These are phyloP conservation scores for Pseudocercospora musae DNA, from an alignment of 2,329 filamentous ascomycete species.

Conservation along the genomic window DNA sequence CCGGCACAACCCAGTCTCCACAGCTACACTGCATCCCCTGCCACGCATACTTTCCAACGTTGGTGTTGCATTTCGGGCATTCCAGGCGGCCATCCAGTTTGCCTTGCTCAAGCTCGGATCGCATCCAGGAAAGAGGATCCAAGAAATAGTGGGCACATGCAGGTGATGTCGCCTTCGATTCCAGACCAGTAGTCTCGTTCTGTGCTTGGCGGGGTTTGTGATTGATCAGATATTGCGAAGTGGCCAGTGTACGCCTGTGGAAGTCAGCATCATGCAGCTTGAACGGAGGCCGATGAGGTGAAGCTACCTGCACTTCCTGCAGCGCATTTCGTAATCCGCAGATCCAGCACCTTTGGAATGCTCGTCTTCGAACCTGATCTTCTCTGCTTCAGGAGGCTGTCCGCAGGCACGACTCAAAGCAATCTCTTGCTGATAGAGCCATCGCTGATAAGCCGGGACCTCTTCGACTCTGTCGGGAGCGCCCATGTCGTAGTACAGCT, in stretches of 20 bases:
- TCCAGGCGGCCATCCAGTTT: conserved; percentile 78
- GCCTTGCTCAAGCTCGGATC: conserved; percentile 74
- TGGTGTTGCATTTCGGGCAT: conserved; percentile 81
- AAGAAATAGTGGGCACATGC: conserved; percentile 84
- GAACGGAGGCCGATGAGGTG: background rate
- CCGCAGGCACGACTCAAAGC: conserved; percentile 68
- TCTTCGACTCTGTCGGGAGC: conserved; percentile 67
- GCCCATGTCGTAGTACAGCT: conserved; percentile 83
- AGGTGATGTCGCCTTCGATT: conserved; percentile 31
- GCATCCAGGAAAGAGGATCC: conserved; percentile 95
- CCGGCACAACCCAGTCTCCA: conserved; percentile 84
- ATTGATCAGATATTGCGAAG: conserved; percentile 63
- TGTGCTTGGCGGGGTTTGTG: conserved; percentile 47
- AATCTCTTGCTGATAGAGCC: conserved; percentile 65
- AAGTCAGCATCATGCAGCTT: conserved; percentile 1
- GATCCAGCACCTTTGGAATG: conserved; percentile 40
- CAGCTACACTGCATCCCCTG: conserved; percentile 92
- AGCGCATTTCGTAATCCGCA: conserved; percentile 65
- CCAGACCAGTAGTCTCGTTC: conserved; percentile 9
- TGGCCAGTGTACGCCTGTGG: conserved; percentile 58
- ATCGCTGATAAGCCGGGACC: conserved; percentile 76
- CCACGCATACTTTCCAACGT: conserved; percentile 93
- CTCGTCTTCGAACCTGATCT: conserved; percentile 79
- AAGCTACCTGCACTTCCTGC: conserved; percentile 80
- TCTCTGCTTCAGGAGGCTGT: conserved; percentile 70